Percentiles rank a stretch among this genome's conserved stretches.
Evolutionary conservation across 345 rosid species (phyloP).

Genomic region (Citrus cavaleriei): DNA sequence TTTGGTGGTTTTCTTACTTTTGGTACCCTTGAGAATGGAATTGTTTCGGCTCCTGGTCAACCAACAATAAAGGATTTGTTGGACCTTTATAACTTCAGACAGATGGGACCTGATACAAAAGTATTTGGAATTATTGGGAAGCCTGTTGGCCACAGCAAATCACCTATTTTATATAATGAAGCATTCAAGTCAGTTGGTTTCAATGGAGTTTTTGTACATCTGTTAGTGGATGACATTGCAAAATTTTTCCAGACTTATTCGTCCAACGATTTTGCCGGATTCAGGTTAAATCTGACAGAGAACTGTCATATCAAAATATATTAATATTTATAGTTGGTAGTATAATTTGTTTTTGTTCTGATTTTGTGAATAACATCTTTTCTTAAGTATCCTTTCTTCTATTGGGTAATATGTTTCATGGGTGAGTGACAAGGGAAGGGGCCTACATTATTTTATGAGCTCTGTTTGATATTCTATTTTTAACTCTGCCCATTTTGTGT

Average conservation of each 20-base stretch:
- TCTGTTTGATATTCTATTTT: neutral
- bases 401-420: neutral
- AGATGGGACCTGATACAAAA: conserved; percentile 79
- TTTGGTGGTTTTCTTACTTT: conserved; percentile 91
- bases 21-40: conserved; percentile 77
- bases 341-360: neutral
- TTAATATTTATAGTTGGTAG: neutral
- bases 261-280: conserved; percentile 83
- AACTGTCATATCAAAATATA: neutral
- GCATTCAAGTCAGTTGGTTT: conserved; percentile 80
- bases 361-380: conserved; percentile 5
- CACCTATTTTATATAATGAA: conserved; percentile 79
- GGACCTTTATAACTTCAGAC: conserved; percentile 78
- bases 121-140: conserved; percentile 88
- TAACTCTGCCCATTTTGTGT: neutral
- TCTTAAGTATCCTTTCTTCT: neutral
- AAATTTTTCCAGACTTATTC: conserved; percentile 74
- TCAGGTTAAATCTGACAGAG: conserved; percentile 49
- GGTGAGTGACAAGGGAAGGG: neutral
- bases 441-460: neutral
- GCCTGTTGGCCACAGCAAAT: conserved; percentile 94
- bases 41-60: conserved; percentile 92
- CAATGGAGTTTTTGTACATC: conserved; percentile 73
- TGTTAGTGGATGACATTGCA: conserved; percentile 75
- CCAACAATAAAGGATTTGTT: conserved; percentile 74